phyloP scores from a whole-genome alignment of 176 grass and related monocot genomes.

The Paspalum vaginatum region DNA sequence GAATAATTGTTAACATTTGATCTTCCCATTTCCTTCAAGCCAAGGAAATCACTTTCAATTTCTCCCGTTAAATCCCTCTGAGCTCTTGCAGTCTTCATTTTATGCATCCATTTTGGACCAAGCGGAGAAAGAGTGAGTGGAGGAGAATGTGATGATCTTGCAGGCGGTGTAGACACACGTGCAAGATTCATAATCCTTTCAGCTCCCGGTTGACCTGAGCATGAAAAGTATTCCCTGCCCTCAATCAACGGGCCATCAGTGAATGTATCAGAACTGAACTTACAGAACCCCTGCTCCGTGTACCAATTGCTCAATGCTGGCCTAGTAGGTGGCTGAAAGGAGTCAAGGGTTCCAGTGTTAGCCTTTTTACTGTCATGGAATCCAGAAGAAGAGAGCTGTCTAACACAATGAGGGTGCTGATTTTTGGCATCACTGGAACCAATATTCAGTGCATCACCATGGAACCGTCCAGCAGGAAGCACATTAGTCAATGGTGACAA shows the following conservation, averaged over 20 bases:
- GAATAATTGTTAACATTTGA: conserved; percentile 42
- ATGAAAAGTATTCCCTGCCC: conserved; percentile 45
- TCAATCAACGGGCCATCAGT: conserved; percentile 84
- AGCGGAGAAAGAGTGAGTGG: conserved; percentile 79
- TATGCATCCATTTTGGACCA: conserved; percentile 78
- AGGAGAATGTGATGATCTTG: conserved; percentile 70
- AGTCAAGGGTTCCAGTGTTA: conserved; percentile 57
- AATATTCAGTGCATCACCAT: conserved; percentile 71
- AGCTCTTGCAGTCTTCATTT: conserved; percentile 50
- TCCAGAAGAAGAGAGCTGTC: conserved; percentile 41
- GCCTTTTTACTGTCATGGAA: conserved; percentile 76
- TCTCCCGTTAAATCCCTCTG: conserved; percentile 46
- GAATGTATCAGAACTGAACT: conserved; percentile 50
- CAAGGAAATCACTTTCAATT: conserved; percentile 55
- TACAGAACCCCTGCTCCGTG: conserved; percentile 16
- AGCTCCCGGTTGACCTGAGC: conserved; percentile 37
- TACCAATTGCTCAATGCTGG: conserved; percentile 28
- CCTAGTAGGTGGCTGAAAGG: conserved; percentile 39
- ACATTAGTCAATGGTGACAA: conserved; percentile 72
- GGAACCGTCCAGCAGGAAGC: conserved; percentile 56
- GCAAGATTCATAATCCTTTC: conserved; percentile 42
- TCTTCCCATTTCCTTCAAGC: conserved; percentile 42
- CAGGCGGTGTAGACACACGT: conserved; percentile 31
- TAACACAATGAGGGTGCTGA: conserved; percentile 25
- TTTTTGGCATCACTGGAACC: conserved; percentile 40